phyloP scores from a whole-genome alignment of 345 rosid genomes.

The Pseudoturritis turrita region DNA sequence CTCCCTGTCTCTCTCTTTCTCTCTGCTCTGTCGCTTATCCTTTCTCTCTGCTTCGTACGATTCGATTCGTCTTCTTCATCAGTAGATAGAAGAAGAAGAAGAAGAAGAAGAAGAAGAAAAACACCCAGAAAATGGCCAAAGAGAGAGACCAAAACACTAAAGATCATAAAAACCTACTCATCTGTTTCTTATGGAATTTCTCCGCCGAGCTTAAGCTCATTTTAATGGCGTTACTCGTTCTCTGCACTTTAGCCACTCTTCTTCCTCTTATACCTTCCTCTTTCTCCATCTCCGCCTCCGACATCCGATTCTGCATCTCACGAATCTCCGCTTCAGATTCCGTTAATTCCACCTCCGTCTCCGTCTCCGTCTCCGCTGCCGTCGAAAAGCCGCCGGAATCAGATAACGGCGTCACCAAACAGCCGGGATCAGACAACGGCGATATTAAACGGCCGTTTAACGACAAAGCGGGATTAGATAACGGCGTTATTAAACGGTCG shows the following conservation, averaged over 20 bases:
- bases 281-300: conserved; percentile 65
- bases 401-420: conserved; percentile 37
- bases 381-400: conserved; percentile 1
- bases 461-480: conserved; percentile 32
- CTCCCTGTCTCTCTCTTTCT: not conserved
- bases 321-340: conserved; percentile 36
- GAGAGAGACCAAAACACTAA: conserved; percentile 40
- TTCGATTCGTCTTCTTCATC: conserved; percentile 9
- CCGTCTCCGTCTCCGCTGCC: conserved; percentile 1
- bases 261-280: conserved; percentile 73
- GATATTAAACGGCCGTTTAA: conserved; percentile 20
- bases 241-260: conserved; percentile 61
- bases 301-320: conserved; percentile 75
- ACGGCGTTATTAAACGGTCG: conserved; percentile 49
- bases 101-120: conserved; percentile 8
- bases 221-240: conserved; percentile 52
- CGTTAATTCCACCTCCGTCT: conserved; percentile 29
- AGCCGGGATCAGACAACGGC: conserved; percentile 30
- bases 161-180: conserved; percentile 41
- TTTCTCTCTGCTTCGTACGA: not conserved
- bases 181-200: conserved; percentile 59
- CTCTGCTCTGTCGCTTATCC: conserved; percentile 18
- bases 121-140: conserved; percentile 37
- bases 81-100: not conserved
- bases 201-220: conserved; percentile 70